These are phyloP conservation scores for Thermothelomyces thermophilus DNA, from an alignment of 2,329 filamentous ascomycete genomes.

Conservation along the genomic window DNA sequence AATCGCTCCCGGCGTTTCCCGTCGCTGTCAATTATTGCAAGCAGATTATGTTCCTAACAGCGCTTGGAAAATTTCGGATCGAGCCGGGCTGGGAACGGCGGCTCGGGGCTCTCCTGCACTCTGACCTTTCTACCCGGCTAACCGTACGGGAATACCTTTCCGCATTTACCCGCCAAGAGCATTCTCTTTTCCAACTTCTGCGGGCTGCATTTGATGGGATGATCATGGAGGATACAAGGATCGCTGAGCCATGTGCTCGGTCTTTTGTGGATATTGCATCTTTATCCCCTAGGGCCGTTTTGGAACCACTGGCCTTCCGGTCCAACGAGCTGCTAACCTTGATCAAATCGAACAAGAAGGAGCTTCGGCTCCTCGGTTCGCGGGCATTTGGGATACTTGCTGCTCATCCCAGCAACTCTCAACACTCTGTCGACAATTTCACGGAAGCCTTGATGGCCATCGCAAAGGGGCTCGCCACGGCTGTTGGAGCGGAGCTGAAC, in stretches of 20 bases:
- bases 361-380: slow-evolving; percentile 59
- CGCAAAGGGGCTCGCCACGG: slow-evolving; percentile 45
- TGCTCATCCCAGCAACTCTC: slow-evolving; percentile 51
- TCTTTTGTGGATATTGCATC: slow-evolving; percentile 50
- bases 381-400: slow-evolving; percentile 70
- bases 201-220: slow-evolving; percentile 53
- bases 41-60: slow-evolving; percentile 45
- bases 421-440: slow-evolving; percentile 35
- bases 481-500: slow-evolving; percentile 38
- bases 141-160: slow-evolving; percentile 50
- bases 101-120: slow-evolving; percentile 65
- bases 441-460: slow-evolving; percentile 42
- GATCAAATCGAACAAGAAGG: slow-evolving; percentile 65
- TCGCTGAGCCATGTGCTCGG: slow-evolving; percentile 43
- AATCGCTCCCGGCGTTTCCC: slow-evolving; percentile 52
- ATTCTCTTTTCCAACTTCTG: slow-evolving; percentile 40
- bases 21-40: slow-evolving; percentile 64
- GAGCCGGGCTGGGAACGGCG: slow-evolving; percentile 81
- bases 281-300: slow-evolving; percentile 27
- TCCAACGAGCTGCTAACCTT: slow-evolving; percentile 50
- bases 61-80: slow-evolving; percentile 45
- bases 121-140: slow-evolving; percentile 58
- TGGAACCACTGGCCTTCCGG: slow-evolving; percentile 44
- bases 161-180: slow-evolving; percentile 29
- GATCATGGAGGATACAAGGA: slow-evolving; percentile 36